Evolutionary conservation across 768 basidiomycete genomes (phyloP).

Genomic region (Hydnomerulius pinastri): DNA sequence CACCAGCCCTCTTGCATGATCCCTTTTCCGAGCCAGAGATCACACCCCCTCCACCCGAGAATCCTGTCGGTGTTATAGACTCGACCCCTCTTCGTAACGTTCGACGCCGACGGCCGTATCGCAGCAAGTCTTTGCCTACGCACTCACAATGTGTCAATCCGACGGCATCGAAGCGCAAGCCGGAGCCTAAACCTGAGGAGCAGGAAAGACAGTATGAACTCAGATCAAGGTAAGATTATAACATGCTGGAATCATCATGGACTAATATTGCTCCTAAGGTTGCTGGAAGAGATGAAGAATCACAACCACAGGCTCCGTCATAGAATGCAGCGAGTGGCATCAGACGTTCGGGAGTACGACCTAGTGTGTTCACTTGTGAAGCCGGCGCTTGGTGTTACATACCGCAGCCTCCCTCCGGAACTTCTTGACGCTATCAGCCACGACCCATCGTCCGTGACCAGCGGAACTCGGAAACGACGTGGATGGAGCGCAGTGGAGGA

Average conservation of each 20-base stretch:
- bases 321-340: conserved; percentile 64
- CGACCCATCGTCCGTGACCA: conserved; percentile 76
- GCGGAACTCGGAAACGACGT: conserved; percentile 56
- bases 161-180: conserved; percentile 37
- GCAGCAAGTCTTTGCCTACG: conserved; percentile 40
- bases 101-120: conserved; percentile 15
- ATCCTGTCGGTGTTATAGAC: background rate
- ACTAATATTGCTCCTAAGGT: conserved; percentile 38
- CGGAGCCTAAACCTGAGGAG: conserved; percentile 48
- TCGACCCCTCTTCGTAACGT: background rate
- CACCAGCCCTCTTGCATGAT: background rate
- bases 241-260: background rate
- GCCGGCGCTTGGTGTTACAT: conserved; percentile 46
- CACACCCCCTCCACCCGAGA: background rate
- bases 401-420: conserved; percentile 58
- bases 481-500: conserved; percentile 81
- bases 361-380: conserved; percentile 53
- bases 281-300: conserved; percentile 56
- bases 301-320: conserved; percentile 73
- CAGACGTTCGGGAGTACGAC: conserved; percentile 67
- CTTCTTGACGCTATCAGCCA: conserved; percentile 74
- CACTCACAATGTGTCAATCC: conserved; percentile 17
- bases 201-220: conserved; percentile 57
- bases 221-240: conserved; percentile 25
- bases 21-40: conserved; percentile 8